Percentiles rank a stretch among this genome's conserved stretches.
These are phyloP conservation scores for Saprolegnia diclina DNA, from an alignment of 352 stramenopile genomes.

Conservation along the genomic window DNA sequence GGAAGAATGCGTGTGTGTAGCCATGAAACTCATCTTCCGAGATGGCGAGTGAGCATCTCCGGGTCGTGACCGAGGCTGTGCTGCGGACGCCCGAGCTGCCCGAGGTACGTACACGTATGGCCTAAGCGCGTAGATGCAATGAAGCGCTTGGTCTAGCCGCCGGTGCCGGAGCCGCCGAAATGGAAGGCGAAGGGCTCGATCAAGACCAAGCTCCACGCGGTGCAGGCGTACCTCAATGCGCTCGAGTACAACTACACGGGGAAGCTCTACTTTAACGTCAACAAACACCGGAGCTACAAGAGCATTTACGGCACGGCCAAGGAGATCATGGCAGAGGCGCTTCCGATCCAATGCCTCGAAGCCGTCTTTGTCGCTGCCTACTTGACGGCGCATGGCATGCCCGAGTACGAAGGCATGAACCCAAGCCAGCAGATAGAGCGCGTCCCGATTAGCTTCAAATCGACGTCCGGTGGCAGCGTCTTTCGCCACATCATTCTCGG, in stretches of 20 bases:
- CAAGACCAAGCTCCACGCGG: conserved; percentile 45
- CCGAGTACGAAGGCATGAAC: conserved; percentile 31
- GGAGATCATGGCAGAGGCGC: conserved; percentile 72
- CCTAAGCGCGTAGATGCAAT: background rate
- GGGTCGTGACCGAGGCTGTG: conserved; percentile 15
- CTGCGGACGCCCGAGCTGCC: conserved; percentile 15
- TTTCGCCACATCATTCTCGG: conserved; percentile 81
- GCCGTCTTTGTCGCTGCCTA: conserved; percentile 80
- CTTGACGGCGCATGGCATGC: conserved; percentile 52
- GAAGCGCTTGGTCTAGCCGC: conserved; percentile 33
- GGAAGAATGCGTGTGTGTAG: background rate
- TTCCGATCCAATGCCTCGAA: conserved; percentile 87
- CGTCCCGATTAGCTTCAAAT: conserved; percentile 85
- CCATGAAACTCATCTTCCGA: conserved; percentile 15
- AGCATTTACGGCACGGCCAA: conserved; percentile 81
- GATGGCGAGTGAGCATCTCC: conserved; percentile 3
- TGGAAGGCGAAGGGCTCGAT: conserved; percentile 53
- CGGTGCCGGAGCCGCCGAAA: conserved; percentile 51
- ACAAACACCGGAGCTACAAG: conserved; percentile 86
- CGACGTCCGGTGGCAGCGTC: conserved; percentile 43
- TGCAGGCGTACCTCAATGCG: conserved; percentile 61
- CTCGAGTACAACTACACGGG: conserved; percentile 88
- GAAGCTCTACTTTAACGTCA: conserved; percentile 78
- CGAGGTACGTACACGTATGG: conserved; percentile 2
- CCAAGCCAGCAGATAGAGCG: conserved; percentile 23